Conservation (phyloP, 169 alveolate genomes). For the Eimeria zaria region DNA sequence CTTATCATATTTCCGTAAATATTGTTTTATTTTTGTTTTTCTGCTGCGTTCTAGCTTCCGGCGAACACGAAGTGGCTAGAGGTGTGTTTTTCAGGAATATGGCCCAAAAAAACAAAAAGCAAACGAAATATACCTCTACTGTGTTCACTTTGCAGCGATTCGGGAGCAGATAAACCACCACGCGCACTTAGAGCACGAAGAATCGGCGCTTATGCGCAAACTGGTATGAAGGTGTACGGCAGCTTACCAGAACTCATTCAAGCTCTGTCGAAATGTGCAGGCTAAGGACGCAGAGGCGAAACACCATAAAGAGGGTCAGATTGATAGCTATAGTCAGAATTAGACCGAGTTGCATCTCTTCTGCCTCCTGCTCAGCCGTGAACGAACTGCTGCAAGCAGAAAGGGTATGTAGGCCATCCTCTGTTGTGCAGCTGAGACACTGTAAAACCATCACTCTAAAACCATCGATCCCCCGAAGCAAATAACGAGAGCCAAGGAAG, state of each 20-base stretch:
- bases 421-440: not conserved
- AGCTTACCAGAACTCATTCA: not conserved
- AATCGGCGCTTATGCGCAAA: constrained; percentile 61
- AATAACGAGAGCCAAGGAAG: constrained; percentile 49
- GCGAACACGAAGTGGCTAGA: constrained; percentile 62
- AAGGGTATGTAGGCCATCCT: not conserved
- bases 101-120: not conserved
- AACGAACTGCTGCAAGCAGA: constrained; percentile 54
- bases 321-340: not conserved
- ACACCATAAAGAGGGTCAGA: constrained; percentile 69
- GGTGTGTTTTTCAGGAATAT: constrained; percentile 12
- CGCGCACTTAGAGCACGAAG: constrained; percentile 67
- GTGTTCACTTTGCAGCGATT: constrained; percentile 4
- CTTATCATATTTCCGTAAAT: too few relatives aligned
- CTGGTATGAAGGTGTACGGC: not conserved
- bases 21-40: not conserved
- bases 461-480: not conserved
- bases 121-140: not conserved
- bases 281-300: constrained; percentile 65
- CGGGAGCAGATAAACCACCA: constrained; percentile 35
- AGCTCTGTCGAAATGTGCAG: not conserved
- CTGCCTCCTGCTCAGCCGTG: not conserved
- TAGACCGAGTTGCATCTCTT: not conserved
- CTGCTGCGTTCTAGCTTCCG: constrained; percentile 39
- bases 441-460: not conserved